Conservation (phyloP, 2,329 filamentous ascomycete genomes). For the Hirsutella minnesotensis region DNA sequence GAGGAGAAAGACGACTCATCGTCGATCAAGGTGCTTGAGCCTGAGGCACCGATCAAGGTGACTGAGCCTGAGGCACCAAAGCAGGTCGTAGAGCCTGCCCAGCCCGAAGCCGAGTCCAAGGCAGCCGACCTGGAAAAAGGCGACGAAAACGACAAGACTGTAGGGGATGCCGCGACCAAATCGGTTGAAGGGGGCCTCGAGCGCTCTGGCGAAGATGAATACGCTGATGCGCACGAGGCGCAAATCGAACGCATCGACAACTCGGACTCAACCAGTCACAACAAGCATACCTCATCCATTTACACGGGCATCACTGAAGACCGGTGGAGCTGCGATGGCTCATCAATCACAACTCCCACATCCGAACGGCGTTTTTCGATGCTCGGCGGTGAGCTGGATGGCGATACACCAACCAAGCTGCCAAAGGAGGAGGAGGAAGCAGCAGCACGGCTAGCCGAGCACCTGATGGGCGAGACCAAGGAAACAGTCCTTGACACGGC, state of each 20-base stretch:
- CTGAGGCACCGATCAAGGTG: no score
- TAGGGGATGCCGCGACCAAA: neutral
- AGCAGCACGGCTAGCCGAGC: neutral
- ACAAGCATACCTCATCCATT: constrained; percentile 25
- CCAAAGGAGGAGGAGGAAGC: constrained; percentile 9
- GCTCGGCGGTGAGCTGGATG: constrained; percentile 13
- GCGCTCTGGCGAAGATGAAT: neutral
- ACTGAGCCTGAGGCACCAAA: no score
- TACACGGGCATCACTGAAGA: constrained; percentile 25
- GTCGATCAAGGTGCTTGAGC: no score
- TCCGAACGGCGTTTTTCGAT: constrained; percentile 23
- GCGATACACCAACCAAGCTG: constrained; percentile 19
- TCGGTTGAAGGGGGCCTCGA: neutral
- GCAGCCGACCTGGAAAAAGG: no score
- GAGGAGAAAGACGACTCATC: no score
- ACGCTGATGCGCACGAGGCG: neutral
- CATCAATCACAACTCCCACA: constrained; percentile 25
- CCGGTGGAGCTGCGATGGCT: constrained; percentile 24
- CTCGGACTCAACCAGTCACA: constrained; percentile 15
- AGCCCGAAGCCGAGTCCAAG: no score
- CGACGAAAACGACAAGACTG: no score
- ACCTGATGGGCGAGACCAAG: neutral
- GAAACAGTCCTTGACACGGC: neutral
- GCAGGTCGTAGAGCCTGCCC: no score
- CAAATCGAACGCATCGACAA: constrained; percentile 10